These are phyloP conservation scores for Tolypocladium pustulatum DNA, from an alignment of 2,329 filamentous ascomycete genomes.

Conservation along the genomic window DNA sequence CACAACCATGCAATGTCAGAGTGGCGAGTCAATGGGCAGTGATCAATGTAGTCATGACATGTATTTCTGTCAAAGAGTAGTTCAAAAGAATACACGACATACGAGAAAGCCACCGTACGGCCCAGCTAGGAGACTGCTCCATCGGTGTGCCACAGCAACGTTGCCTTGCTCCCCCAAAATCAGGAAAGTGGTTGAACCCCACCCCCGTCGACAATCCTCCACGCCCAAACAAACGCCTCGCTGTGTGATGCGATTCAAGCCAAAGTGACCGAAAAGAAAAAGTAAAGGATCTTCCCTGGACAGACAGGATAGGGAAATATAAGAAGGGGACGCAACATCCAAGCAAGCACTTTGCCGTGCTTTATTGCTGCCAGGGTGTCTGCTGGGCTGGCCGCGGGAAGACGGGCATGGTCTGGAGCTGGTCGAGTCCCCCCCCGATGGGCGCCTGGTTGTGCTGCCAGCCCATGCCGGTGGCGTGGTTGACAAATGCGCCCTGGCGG, in stretches of 20 bases:
- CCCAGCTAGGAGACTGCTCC: background rate
- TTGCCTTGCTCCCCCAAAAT: background rate
- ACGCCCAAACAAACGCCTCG: constrained; percentile 3
- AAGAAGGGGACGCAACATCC: constrained; percentile 4
- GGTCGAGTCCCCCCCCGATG: constrained; percentile 73
- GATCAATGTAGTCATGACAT: background rate
- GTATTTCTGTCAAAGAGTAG: background rate
- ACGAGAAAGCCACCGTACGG: background rate
- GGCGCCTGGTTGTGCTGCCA: constrained; percentile 76
- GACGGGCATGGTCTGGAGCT: constrained; percentile 67
- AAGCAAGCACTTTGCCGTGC: too few species aligned
- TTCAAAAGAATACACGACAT: background rate
- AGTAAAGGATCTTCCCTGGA: background rate
- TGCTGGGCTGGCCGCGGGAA: constrained; percentile 72
- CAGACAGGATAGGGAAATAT: constrained; percentile 10
- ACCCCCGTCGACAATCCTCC: background rate
- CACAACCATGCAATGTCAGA: background rate
- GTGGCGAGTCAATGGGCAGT: background rate
- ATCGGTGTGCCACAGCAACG: background rate
- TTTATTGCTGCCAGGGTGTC: constrained; percentile 47
- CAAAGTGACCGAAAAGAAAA: background rate
- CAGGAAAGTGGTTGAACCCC: background rate
- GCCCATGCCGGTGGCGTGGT: constrained; percentile 75
- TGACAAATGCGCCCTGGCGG: constrained; percentile 80
- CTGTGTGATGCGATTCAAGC: background rate